phyloP scores from a whole-genome alignment of 768 basidiomycete species.

The Paxillus involutus region DNA sequence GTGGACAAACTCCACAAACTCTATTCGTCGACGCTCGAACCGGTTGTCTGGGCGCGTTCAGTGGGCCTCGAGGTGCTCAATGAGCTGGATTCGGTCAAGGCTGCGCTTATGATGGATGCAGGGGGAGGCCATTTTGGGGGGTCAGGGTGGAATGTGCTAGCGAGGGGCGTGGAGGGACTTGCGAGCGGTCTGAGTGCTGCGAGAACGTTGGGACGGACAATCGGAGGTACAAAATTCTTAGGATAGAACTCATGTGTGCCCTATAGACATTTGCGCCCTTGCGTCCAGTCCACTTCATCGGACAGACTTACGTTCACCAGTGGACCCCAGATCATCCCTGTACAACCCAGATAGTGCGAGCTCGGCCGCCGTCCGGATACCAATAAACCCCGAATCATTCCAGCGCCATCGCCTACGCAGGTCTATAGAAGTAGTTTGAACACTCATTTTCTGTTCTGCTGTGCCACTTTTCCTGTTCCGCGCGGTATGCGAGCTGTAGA shows the following conservation, averaged over 20 bases:
- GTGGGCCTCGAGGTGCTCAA: slow-evolving; percentile 90
- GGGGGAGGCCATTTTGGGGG: slow-evolving; percentile 42
- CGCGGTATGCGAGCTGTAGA: too few species aligned
- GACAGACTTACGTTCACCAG: too few species aligned
- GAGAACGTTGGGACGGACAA: slow-evolving; percentile 22
- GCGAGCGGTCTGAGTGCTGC: slow-evolving; percentile 34
- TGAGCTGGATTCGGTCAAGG: slow-evolving; percentile 82
- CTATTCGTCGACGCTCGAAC: slow-evolving; percentile 64
- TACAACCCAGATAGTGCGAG: too few species aligned
- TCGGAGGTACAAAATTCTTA: slow-evolving; percentile 15
- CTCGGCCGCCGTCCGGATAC: too few species aligned
- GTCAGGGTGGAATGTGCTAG: slow-evolving; percentile 31
- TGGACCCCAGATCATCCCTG: too few species aligned
- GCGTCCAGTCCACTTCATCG: too few species aligned
- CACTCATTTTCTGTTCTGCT: too few species aligned
- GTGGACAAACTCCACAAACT: slow-evolving; percentile 91
- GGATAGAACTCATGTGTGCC: not conserved
- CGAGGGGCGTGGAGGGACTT: slow-evolving; percentile 48
- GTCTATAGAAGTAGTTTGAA: too few species aligned
- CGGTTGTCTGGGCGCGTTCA: slow-evolving; percentile 84
- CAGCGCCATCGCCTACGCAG: too few species aligned
- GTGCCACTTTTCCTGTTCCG: too few species aligned
- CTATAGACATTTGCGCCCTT: not conserved
- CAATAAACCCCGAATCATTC: too few species aligned
- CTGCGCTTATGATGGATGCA: slow-evolving; percentile 79